A percentile compares a stretch with the other conserved stretches of the same genome.
Evolutionary conservation across 176 grass and related monocot genomes (phyloP).

Genomic region (Eremochloa ophiuroides): DNA sequence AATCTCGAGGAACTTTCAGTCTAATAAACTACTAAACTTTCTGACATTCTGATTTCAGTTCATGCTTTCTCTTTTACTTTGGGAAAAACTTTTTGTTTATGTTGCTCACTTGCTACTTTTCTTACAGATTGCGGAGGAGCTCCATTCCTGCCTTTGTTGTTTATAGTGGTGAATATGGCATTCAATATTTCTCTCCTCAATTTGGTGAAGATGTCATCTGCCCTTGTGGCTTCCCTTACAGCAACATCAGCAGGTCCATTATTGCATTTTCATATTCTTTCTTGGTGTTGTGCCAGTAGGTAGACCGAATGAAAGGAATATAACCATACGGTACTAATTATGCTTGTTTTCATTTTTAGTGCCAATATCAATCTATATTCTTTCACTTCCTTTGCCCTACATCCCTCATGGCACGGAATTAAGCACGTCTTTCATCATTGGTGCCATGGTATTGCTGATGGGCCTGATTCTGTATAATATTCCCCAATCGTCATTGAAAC

Average conservation of each 20-base stretch:
- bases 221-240: slow-evolving; percentile 84
- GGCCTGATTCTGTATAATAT: slow-evolving; percentile 74
- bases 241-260: slow-evolving; percentile 67
- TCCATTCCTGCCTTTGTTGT: slow-evolving; percentile 73
- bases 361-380: slow-evolving; percentile 78
- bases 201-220: slow-evolving; percentile 93
- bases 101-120: background rate
- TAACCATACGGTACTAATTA: background rate
- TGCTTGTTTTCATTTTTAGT: slow-evolving; percentile 46
- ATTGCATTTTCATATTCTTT: background rate
- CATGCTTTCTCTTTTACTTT: background rate
- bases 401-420: slow-evolving; percentile 57
- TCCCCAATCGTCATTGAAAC: slow-evolving; percentile 44
- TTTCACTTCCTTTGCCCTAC: slow-evolving; percentile 83
- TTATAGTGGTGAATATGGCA: slow-evolving; percentile 79
- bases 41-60: background rate
- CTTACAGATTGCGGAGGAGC: slow-evolving; percentile 82
- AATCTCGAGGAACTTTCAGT: background rate
- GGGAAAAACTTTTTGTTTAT: background rate
- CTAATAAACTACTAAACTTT: background rate
- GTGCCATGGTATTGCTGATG: slow-evolving; percentile 45
- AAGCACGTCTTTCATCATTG: slow-evolving; percentile 52
- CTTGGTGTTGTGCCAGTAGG: background rate
- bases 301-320: background rate
- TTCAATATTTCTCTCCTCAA: slow-evolving; percentile 93